Base-by-base conservation (phyloP, 2,329 filamentous ascomycete species). In the Hymenoscyphus albidus region DNA sequence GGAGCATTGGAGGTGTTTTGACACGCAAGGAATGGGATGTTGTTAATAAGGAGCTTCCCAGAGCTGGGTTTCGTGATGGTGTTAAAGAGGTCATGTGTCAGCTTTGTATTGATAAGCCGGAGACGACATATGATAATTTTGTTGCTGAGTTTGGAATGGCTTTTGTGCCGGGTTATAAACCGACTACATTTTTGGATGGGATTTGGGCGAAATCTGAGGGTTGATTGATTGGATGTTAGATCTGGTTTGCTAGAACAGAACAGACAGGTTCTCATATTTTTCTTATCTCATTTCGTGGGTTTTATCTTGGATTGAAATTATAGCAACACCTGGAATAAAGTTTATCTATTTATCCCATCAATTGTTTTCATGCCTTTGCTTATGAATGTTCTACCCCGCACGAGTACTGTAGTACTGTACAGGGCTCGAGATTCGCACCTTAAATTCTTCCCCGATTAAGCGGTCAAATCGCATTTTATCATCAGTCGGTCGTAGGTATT, bases 41-140 rank as follows among this genome's bases (percentile, higher is more conserved):
- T 18, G 66, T 76, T 40, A 63, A 70, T n/a, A 65, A 65, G 39
- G 74, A 71, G 62, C 77, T 70, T 58, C 76, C 76, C 9, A 67
- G 75, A 14, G 60, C 71, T 4, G 72, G 73, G 10, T 70, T 78
- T 62, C 74, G 70, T 65, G 72, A 73, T 2, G 72, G 71, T 7
- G n/a, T 77, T 16, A 72, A 70, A 58, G 70, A 74, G 14, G 70
- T 72, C 31, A 67, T 77, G 66, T 75, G 75, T 64, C 70, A 74
- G 31, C 64, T 78, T 16, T 78, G 76, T 67, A 70, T 70, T 22
- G 71, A 68, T 13, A 78, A 78, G 66, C 74, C 74, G 9, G 67
- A 72, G 51, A 75, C 75, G 2, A 77, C 75, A 1, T 76, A 76
- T 65, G 70, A 74, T 54, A 77, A 74, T 63, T 73, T 75, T 31